Evolutionary conservation across 108 stramenopile species (phyloP).

Genomic region (Parietichytrium sp.): DNA sequence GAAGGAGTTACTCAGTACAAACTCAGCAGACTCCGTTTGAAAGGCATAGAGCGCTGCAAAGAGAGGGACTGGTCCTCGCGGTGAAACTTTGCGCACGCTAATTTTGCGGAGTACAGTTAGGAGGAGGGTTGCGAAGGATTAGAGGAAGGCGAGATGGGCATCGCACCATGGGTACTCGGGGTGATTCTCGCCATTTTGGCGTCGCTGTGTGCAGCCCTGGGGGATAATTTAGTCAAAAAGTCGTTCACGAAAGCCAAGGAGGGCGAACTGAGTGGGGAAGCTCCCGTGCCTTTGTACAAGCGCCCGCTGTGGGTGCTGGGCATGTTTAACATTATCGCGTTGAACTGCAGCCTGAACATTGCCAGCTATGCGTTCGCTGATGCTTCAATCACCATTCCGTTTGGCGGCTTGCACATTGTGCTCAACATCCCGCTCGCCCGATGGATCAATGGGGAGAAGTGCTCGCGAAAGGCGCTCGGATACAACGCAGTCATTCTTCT

Average conservation of each 20-base stretch:
- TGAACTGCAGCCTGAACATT: background rate
- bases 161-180: background rate
- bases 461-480: background rate
- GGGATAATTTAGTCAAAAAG: background rate
- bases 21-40: no score
- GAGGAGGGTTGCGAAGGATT: no score
- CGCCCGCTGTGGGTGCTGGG: background rate
- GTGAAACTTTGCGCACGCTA: no score
- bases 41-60: no score
- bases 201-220: background rate
- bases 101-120: no score
- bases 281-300: background rate
- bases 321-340: constrained; percentile 3
- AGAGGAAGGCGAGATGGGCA: constrained; percentile 22
- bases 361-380: constrained; percentile 34
- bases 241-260: background rate
- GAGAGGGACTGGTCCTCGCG: no score
- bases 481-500: background rate
- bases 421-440: constrained; percentile 11
- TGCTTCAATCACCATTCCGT: constrained; percentile 19
- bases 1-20: no score
- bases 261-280: background rate
- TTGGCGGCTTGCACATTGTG: constrained; percentile 1
- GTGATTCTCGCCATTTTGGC: constrained; percentile 2
- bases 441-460: background rate